Base-by-base conservation (phyloP, 1,284 basidiomycete genomes). In the Ustilago esculenta region DNA sequence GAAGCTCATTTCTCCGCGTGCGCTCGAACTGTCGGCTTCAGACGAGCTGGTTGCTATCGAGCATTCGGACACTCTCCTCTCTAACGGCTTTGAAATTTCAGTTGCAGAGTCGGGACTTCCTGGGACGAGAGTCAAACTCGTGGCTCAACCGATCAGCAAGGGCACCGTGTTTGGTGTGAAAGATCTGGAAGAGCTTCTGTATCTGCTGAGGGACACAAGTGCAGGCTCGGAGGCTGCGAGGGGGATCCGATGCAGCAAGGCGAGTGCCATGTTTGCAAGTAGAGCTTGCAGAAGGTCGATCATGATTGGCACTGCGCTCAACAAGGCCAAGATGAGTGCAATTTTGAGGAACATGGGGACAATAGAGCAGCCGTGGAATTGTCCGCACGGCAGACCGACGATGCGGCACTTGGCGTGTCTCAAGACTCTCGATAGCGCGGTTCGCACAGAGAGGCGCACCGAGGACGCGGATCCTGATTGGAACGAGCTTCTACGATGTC, bases 341-440 rank as follows among this genome's bases (percentile, higher is more conserved):
- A 88, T 98, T 55, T 85, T 98, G 2, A 86, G 87, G 42, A 92
- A 98, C 82, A 96, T 98, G 93, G 92, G 92, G 34, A 90, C 87
- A 7, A 94, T 98, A 85, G 92, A 97, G 73, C 93, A 97, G 77
- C 96, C 94, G 0, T 98, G 96, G 86, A 92, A 95, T 61, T 98
- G 94, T 79, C 94, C 95, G 2, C 94, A 97, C 80, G 94, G 94
- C 4, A 85, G 94, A 39, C 95, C 95, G 1, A 98, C 94, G 7
- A 96, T 97, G 92, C 88, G 94, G 1, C 79, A 81, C 44, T 57
- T 81, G 18, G 69, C 63, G 3, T 71, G 72, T 51, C 50, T 76
- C 25, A 50, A 59, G 35, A 53, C 51, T 39, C 33, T 59, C 10
- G 34, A 36, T 3, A 51, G 36, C n/a, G 33, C 14, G 15, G 41